A percentile compares a stretch with the other conserved stretches of the same genome.
phyloP scores from a whole-genome alignment of 768 basidiomycete species.

The Fomitopsis serialis region DNA sequence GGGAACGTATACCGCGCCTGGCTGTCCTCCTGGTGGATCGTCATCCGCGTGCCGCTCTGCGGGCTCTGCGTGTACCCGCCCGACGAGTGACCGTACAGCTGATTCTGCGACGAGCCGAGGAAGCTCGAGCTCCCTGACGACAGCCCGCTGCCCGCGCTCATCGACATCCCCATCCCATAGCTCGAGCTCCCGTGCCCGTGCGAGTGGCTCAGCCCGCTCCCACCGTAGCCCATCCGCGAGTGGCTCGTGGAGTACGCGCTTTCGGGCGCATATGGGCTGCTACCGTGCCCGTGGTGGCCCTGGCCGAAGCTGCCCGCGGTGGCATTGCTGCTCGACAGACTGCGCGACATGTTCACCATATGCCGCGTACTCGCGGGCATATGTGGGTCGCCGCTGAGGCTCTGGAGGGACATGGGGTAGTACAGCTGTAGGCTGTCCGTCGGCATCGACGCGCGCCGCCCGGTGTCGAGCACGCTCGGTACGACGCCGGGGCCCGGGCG shows the following conservation, averaged over 20 bases:
- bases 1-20: conserved; percentile 20
- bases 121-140: conserved; percentile 4
- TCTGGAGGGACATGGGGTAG: conserved; percentile 74
- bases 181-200: conserved; percentile 11
- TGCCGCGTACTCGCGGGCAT: conserved; percentile 18
- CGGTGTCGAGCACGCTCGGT: conserved; percentile 28
- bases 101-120: conserved; percentile 6
- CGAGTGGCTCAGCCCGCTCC: conserved; percentile 16
- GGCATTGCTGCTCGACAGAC: conserved; percentile 19
- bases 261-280: conserved; percentile 18
- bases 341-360: conserved; percentile 24
- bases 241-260: conserved; percentile 9
- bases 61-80: conserved; percentile 14
- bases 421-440: conserved; percentile 71
- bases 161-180: conserved; percentile 16
- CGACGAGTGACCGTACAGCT: conserved; percentile 8
- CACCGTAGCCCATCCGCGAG: conserved; percentile 13
- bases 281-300: conserved; percentile 14
- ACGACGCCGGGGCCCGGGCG: conserved; percentile 31
- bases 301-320: conserved; percentile 15
- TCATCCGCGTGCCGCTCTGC: conserved; percentile 10
- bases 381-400: conserved; percentile 24
- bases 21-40: conserved; percentile 12
- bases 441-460: conserved; percentile 62
- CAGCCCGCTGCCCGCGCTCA: conserved; percentile 11